phyloP scores from a whole-genome alignment of 371 early-diverging fungal genomes.

The Chytridium lagenaria region DNA sequence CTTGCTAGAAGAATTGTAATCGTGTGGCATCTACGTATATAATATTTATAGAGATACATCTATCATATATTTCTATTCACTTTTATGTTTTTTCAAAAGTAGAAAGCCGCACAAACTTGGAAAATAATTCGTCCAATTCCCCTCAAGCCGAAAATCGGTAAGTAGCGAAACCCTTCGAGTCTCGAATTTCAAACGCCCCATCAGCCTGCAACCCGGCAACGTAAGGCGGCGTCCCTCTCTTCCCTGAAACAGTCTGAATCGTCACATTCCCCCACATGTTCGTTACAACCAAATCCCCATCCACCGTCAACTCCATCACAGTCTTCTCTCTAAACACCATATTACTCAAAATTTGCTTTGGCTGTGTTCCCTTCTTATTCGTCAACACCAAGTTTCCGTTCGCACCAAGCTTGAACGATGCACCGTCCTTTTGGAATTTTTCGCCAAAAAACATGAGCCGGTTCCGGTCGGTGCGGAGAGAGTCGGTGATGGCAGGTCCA shows the following conservation, averaged over 20 bases:
- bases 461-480: neutral
- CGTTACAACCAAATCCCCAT: conserved; percentile 1
- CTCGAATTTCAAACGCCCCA: neutral
- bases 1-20: too few species aligned
- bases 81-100: too few species aligned
- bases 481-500: neutral
- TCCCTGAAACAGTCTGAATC: neutral
- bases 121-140: too few species aligned
- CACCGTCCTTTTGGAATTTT: neutral
- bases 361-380: neutral
- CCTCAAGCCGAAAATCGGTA: neutral
- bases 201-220: neutral
- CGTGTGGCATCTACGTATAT: too few species aligned
- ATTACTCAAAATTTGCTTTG: neutral
- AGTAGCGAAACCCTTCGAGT: neutral
- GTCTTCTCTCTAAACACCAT: neutral
- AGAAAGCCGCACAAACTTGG: too few species aligned
- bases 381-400: neutral
- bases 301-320: neutral
- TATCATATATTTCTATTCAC: too few species aligned
- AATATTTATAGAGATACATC: too few species aligned
- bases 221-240: neutral
- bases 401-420: neutral
- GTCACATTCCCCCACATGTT: neutral
- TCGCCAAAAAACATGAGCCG: neutral